A percentile compares a stretch with the other conserved stretches of the same genome.
Evolutionary conservation across 2,329 filamentous ascomycete species (phyloP).

Genomic region (Aspergillus fructus): DNA sequence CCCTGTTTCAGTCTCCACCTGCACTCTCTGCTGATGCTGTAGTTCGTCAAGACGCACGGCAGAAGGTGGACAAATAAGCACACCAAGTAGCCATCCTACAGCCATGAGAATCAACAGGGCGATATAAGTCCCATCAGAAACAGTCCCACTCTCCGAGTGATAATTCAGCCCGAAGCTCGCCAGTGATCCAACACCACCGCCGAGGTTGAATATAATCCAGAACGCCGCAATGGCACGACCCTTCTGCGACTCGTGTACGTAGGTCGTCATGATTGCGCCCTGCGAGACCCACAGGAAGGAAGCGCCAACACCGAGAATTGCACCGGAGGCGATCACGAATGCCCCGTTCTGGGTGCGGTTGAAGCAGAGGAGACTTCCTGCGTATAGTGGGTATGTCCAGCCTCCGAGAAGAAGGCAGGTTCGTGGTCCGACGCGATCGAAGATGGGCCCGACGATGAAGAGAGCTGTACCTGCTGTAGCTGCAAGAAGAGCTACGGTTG

Average conservation of each 20-base stretch:
- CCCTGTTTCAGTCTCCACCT: neutral
- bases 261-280: neutral
- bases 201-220: neutral
- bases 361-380: slow-evolving; percentile 46
- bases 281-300: slow-evolving; percentile 1
- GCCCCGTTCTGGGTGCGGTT: slow-evolving; percentile 43
- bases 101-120: neutral
- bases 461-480: slow-evolving; percentile 46
- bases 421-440: slow-evolving; percentile 44
- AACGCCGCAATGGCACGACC: neutral
- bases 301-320: neutral
- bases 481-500: slow-evolving; percentile 46
- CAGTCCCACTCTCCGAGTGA: neutral
- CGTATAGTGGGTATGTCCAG: slow-evolving; percentile 49
- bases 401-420: slow-evolving; percentile 46
- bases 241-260: neutral
- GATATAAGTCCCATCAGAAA: neutral
- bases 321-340: slow-evolving; percentile 1
- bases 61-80: neutral
- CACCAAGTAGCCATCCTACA: neutral
- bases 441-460: slow-evolving; percentile 47
- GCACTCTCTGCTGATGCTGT: neutral
- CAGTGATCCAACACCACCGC: neutral
- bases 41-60: neutral
- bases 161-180: neutral